phyloP scores from a whole-genome alignment of 2,329 filamentous ascomycete genomes.

The Monosporascus sp. region DNA sequence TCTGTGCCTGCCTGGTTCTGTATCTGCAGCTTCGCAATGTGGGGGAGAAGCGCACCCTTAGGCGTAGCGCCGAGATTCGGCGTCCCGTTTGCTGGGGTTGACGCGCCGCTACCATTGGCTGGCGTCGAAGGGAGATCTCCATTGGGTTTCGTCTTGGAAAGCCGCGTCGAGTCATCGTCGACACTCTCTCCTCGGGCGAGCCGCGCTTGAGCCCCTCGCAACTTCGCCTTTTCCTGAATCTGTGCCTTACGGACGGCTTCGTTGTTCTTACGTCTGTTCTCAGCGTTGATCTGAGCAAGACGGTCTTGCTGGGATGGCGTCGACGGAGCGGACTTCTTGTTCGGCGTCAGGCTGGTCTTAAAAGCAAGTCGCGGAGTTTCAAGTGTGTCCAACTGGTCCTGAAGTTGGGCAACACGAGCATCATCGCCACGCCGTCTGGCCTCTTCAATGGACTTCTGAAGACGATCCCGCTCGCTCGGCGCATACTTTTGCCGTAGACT shows the following conservation, averaged over 20 bases:
- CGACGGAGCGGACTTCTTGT: constrained; percentile 45
- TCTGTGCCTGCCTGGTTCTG: constrained; percentile 50
- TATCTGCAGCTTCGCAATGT: constrained; percentile 48
- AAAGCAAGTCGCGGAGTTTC: constrained; percentile 69
- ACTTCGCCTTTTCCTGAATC: constrained; percentile 67
- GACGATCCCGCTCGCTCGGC: constrained; percentile 60
- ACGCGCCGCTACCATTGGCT: constrained; percentile 41
- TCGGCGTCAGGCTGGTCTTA: constrained; percentile 53
- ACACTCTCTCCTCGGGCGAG: constrained; percentile 58
- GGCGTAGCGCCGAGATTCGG: constrained; percentile 39
- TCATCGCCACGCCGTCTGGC: constrained; percentile 61
- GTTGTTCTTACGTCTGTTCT: constrained; percentile 79
- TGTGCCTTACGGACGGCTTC: constrained; percentile 89
- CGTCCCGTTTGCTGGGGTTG: constrained; percentile 48
- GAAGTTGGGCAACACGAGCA: constrained; percentile 46
- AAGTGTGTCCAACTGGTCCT: constrained; percentile 57
- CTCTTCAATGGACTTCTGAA: constrained; percentile 60
- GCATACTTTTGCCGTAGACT: constrained; percentile 61
- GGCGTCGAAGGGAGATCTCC: constrained; percentile 44
- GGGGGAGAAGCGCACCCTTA: constrained; percentile 39
- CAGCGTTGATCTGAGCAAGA: constrained; percentile 74
- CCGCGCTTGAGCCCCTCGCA: constrained; percentile 54
- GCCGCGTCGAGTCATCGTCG: constrained; percentile 53
- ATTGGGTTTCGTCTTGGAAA: constrained; percentile 61
- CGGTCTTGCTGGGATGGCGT: constrained; percentile 69